Conservation (phyloP, 805 yeast genomes). For the Candida orba region DNA sequence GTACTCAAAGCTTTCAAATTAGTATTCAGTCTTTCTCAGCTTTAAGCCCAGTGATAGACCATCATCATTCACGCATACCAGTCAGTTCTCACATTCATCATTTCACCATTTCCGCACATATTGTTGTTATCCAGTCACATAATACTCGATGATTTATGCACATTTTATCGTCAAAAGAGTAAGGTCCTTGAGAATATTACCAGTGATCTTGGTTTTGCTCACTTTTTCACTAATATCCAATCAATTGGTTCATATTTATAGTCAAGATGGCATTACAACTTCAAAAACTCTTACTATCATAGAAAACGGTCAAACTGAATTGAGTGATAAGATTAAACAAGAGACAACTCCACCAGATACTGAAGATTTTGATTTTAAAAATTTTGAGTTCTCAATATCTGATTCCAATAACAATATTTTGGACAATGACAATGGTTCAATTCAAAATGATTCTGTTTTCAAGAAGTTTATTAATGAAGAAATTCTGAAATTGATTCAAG, state of each 20-base stretch:
- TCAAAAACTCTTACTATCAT: neutral
- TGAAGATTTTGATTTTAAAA: neutral
- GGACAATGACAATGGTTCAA: conserved; percentile 8
- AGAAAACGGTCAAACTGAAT: neutral
- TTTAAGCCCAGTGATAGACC: too few relatives aligned
- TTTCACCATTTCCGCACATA: too few relatives aligned
- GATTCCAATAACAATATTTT: neutral
- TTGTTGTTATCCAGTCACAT: too few relatives aligned
- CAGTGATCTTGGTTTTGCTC: neutral
- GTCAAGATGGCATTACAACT: neutral
- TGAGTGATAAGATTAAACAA: neutral
- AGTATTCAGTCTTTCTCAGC: too few relatives aligned
- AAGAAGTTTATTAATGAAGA: conserved; percentile 16
- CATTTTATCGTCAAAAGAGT: neutral
- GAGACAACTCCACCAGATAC: neutral
- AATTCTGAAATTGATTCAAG: conserved; percentile 10
- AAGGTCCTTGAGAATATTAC: neutral
- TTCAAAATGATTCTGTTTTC: conserved; percentile 8
- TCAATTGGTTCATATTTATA: neutral
- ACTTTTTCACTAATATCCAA: neutral
- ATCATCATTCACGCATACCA: too few relatives aligned
- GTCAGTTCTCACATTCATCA: too few relatives aligned
- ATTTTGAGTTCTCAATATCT: neutral
- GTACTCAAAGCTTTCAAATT: too few relatives aligned
- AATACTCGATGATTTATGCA: neutral